Percentiles rank a stretch among this genome's conserved stretches.
Conservation (phyloP, 2,329 filamentous ascomycete genomes). For the Exophiala alcalophila region DNA sequence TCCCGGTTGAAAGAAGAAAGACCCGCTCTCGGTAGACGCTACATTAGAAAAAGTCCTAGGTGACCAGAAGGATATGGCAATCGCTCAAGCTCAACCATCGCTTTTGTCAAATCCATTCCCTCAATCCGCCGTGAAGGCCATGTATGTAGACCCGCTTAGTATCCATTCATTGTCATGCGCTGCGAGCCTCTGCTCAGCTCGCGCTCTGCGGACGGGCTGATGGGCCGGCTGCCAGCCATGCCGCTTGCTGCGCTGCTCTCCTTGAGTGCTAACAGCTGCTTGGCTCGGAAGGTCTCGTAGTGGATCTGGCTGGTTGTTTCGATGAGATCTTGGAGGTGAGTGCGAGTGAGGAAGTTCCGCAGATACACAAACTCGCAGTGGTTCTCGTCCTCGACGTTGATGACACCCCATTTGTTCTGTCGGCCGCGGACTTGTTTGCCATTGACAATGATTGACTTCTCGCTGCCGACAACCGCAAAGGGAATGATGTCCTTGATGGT, state of each 20-base stretch:
- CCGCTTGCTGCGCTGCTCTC: slow-evolving; percentile 86
- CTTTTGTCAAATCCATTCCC: slow-evolving; percentile 21
- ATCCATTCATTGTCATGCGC: slow-evolving; percentile 98
- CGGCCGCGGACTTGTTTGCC: slow-evolving; percentile 96
- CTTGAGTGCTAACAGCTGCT: slow-evolving; percentile 96
- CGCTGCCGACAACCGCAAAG: slow-evolving; percentile 95
- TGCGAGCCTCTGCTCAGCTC: slow-evolving; percentile 97
- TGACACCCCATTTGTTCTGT: slow-evolving; percentile 98
- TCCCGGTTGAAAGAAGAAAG: slow-evolving; percentile 26
- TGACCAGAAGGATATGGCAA: slow-evolving; percentile 20
- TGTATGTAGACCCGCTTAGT: slow-evolving; percentile 50
- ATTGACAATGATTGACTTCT: slow-evolving; percentile 96
- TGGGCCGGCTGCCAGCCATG: slow-evolving; percentile 75
- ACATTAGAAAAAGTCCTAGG: slow-evolving; percentile 21
- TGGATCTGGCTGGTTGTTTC: slow-evolving; percentile 99
- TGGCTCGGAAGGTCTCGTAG: slow-evolving; percentile 99
- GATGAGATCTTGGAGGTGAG: slow-evolving; percentile 96
- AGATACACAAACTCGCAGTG: slow-evolving; percentile 99
- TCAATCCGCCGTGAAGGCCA: slow-evolving; percentile 2
- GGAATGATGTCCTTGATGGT: slow-evolving; percentile 98
- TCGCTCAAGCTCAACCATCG: slow-evolving; percentile 21
- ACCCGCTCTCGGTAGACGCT: slow-evolving; percentile 30
- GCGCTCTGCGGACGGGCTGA: slow-evolving; percentile 89
- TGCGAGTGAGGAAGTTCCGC: slow-evolving; percentile 96
- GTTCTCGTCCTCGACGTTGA: slow-evolving; percentile 98